phyloP scores from a whole-genome alignment of 2,329 filamentous ascomycete species.

The Penicillium sp. region DNA sequence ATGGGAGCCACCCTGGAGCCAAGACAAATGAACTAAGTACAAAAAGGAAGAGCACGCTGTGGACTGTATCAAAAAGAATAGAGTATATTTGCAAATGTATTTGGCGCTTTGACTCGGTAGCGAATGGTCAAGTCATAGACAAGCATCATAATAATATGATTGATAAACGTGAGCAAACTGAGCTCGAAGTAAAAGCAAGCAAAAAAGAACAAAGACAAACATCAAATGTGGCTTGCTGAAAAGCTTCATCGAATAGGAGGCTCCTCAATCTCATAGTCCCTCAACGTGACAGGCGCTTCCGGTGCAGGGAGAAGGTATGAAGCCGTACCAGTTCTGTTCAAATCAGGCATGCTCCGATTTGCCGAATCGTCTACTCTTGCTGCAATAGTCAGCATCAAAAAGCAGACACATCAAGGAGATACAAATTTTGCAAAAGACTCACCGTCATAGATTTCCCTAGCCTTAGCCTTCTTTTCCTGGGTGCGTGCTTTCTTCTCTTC shows the following conservation, averaged over 20 bases:
- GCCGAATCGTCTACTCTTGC: conserved; percentile 18
- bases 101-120: neutral
- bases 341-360: conserved; percentile 26
- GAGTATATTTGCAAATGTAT: neutral
- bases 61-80: neutral
- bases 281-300: conserved; percentile 30
- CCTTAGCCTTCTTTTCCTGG: conserved; percentile 37
- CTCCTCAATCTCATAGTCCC: conserved; percentile 41
- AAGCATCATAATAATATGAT: neutral
- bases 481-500: conserved; percentile 51
- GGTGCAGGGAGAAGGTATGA: conserved; percentile 32
- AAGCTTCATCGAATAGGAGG: conserved; percentile 18
- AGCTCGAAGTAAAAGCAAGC: neutral
- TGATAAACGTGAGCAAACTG: neutral
- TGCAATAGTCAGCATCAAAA: conserved; percentile 9
- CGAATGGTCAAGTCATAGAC: conserved; percentile 12
- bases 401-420: neutral
- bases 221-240: neutral
- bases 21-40: conserved; percentile 16
- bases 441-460: conserved; percentile 39
- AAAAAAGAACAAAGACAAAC: neutral
- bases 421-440: conserved; percentile 5
- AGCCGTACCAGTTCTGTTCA: conserved; percentile 32
- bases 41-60: conserved; percentile 3
- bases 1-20: conserved; percentile 17